Conservation (phyloP, 2,329 filamentous ascomycete genomes). For the Neurospora crassa region DNA sequence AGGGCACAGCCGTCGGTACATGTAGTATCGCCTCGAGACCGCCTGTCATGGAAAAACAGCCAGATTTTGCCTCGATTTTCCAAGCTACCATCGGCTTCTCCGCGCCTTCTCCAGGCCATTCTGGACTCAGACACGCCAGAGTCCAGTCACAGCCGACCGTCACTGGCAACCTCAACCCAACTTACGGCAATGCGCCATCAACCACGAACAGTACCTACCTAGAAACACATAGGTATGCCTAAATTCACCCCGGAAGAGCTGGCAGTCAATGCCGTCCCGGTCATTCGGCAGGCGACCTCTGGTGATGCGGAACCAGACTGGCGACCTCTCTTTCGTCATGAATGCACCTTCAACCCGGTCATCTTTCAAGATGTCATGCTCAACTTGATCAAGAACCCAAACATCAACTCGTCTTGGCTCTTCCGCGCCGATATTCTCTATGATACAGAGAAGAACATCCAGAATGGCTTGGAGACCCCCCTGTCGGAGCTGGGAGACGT, state of each 20-base stretch:
- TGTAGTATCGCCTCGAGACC: neutral
- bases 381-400: conserved; percentile 70
- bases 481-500: conserved; percentile 3
- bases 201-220: neutral
- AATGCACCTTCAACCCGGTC: conserved; percentile 52
- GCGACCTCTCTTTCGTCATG: conserved; percentile 44
- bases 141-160: neutral
- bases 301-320: conserved; percentile 29
- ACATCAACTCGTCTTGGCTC: conserved; percentile 67
- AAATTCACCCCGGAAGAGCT: conserved; percentile 25
- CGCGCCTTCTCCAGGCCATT: neutral
- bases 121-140: neutral
- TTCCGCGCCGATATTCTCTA: conserved; percentile 69
- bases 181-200: neutral
- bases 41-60: neutral
- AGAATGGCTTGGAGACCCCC: neutral
- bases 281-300: conserved; percentile 24
- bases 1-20: neutral
- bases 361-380: conserved; percentile 60
- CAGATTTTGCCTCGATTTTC: neutral
- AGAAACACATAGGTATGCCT: neutral
- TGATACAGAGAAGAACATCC: conserved; percentile 31
- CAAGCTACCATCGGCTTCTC: neutral
- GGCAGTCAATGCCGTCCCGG: conserved; percentile 22
- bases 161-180: neutral